Percentiles rank a stretch among this genome's conserved stretches.
Conservation (phyloP, 805 yeast genomes). For the Ogataea nonfermentans region DNA sequence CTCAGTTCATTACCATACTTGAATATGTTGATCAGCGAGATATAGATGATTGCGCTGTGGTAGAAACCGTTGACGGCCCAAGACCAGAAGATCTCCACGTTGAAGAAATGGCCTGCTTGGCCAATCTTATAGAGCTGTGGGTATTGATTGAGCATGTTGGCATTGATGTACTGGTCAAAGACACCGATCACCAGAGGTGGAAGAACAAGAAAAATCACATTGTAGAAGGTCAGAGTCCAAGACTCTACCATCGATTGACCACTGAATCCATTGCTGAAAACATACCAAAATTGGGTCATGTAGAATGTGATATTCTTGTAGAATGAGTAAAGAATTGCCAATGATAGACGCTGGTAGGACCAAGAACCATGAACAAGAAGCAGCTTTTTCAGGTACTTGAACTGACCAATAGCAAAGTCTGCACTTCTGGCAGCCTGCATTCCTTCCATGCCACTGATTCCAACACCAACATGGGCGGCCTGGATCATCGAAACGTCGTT, state of each 20-base stretch:
- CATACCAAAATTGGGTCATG: slow-evolving; percentile 99
- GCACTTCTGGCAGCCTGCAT: slow-evolving; percentile 99
- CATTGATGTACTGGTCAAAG: slow-evolving; percentile 93
- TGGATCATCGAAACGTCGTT: slow-evolving; percentile 99
- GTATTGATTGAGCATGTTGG: slow-evolving; percentile 83
- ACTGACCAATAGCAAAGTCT: slow-evolving; percentile 95
- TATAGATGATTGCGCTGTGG: slow-evolving; percentile 83
- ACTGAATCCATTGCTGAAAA: slow-evolving; percentile 85
- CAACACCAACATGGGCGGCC: slow-evolving; percentile 99
- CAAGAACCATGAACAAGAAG: slow-evolving; percentile 94
- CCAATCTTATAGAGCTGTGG: slow-evolving; percentile 93
- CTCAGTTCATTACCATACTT: slow-evolving; percentile 62
- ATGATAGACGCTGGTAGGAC: slow-evolving; percentile 94
- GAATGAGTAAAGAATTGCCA: slow-evolving; percentile 90
- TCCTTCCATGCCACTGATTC: slow-evolving; percentile 99
- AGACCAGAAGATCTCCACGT: slow-evolving; percentile 91
- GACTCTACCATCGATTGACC: slow-evolving; percentile 97
- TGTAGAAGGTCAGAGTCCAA: slow-evolving; percentile 96
- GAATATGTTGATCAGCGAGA: slow-evolving; percentile 69
- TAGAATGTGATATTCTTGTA: slow-evolving; percentile 94
- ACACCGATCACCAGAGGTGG: slow-evolving; percentile 97
- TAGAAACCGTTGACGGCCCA: slow-evolving; percentile 96
- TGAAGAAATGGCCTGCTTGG: slow-evolving; percentile 83
- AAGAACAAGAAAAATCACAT: slow-evolving; percentile 87
- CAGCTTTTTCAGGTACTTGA: slow-evolving; percentile 77